Conservation (phyloP, 805 yeast species). For the Priceomyces melissophilus region DNA sequence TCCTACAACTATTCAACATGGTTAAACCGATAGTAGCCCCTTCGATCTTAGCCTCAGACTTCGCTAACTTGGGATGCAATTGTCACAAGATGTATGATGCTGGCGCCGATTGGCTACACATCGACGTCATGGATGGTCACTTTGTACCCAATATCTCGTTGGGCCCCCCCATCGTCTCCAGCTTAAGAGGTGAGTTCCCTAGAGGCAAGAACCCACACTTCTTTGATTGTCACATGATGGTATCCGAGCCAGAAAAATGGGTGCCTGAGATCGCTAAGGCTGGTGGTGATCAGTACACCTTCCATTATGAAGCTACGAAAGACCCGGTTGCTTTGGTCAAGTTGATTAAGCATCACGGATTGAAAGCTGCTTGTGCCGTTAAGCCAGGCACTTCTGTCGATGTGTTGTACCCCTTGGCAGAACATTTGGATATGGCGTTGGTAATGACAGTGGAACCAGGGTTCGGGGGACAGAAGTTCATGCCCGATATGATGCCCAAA, state of each 20-base stretch:
- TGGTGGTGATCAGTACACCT: slow-evolving; percentile 95
- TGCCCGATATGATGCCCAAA: slow-evolving; percentile 95
- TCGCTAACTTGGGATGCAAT: slow-evolving; percentile 83
- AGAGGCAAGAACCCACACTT: slow-evolving; percentile 50
- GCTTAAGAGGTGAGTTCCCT: slow-evolving; percentile 76
- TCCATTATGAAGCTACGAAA: slow-evolving; percentile 90
- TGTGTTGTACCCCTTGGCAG: slow-evolving; percentile 71
- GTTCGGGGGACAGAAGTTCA: slow-evolving; percentile 96
- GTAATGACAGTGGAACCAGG: slow-evolving; percentile 99
- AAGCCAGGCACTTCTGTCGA: slow-evolving; percentile 92
- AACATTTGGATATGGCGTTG: slow-evolving; percentile 85
- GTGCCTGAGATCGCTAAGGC: slow-evolving; percentile 86
- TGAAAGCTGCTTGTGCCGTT: slow-evolving; percentile 91
- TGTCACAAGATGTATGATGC: slow-evolving; percentile 75
- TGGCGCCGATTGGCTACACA: slow-evolving; percentile 95
- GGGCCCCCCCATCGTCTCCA: slow-evolving; percentile 85
- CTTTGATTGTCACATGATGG: slow-evolving; percentile 99
- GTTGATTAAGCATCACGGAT: slow-evolving; percentile 72
- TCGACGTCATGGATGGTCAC: slow-evolving; percentile 98
- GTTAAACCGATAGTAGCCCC: slow-evolving; percentile 89
- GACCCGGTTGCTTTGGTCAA: slow-evolving; percentile 72
- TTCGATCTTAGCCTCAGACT: slow-evolving; percentile 88
- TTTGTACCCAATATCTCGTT: slow-evolving; percentile 95
- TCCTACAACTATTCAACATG: slow-evolving; percentile 51
- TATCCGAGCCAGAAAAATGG: slow-evolving; percentile 88